A percentile compares a stretch with the other conserved stretches of the same genome.
These are phyloP conservation scores for Porcisia hertigi DNA, from an alignment of 208 protist genomes.

Conservation along the genomic window DNA sequence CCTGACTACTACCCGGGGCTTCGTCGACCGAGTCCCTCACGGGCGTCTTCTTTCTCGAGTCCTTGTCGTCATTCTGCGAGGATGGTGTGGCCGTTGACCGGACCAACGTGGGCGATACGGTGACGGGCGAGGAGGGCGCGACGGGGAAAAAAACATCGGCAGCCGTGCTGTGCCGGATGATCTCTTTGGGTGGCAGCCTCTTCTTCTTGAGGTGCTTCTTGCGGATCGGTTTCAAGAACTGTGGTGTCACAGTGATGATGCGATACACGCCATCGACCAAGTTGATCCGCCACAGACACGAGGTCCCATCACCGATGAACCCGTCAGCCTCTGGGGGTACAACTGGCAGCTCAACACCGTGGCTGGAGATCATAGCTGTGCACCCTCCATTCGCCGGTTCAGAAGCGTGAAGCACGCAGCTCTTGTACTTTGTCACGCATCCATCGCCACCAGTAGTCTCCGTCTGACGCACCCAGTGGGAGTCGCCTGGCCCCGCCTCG, in stretches of 20 bases:
- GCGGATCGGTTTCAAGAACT: constrained; percentile 42
- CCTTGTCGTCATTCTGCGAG: background rate
- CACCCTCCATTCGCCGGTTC: background rate
- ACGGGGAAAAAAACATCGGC: constrained; percentile 18
- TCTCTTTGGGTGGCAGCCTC: constrained; percentile 21
- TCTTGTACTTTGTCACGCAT: background rate
- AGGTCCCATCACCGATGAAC: constrained; percentile 49
- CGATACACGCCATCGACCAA: constrained; percentile 27
- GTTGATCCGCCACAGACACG: constrained; percentile 58
- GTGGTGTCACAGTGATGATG: constrained; percentile 55
- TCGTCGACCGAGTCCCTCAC: background rate
- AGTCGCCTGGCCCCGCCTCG: constrained; percentile 36
- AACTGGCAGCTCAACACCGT: constrained; percentile 17
- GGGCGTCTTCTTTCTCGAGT: background rate
- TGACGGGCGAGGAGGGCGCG: background rate
- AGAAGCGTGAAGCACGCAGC: constrained; percentile 16
- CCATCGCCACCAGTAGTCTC: background rate
- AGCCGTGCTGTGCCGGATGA: constrained; percentile 26
- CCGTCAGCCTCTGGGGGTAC: constrained; percentile 32
- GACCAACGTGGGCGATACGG: background rate
- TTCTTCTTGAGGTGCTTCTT: constrained; percentile 52
- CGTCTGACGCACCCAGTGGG: constrained; percentile 51
- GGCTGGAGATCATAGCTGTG: background rate
- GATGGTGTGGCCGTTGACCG: background rate
- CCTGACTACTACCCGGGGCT: background rate